A percentile compares a stretch with the other conserved stretches of the same genome.
Evolutionary conservation across 192 early-diverging fungal genomes (phyloP).

Genomic region (Entomortierella beljakovae): DNA sequence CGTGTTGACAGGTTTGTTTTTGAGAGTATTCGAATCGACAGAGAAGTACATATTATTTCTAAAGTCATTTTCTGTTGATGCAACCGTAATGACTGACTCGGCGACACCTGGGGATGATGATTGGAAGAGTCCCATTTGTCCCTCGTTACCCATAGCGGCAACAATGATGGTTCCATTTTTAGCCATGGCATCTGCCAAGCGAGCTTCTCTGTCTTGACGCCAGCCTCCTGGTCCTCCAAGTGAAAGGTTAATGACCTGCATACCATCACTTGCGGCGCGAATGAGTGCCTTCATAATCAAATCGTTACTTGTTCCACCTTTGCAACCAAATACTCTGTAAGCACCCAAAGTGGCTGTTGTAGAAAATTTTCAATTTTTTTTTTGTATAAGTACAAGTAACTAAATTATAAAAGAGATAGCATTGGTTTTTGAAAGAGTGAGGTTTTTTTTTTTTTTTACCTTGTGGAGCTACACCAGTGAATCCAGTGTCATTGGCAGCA

Average conservation of each 20-base stretch:
- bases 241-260: slow-evolving; percentile 89
- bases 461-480: slow-evolving; percentile 86
- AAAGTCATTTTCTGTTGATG: slow-evolving; percentile 60
- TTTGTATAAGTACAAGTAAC: background rate
- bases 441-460: slow-evolving; percentile 50
- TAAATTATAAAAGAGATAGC: background rate
- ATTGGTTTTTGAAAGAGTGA: background rate
- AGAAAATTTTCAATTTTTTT: too few relatives aligned
- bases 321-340: slow-evolving; percentile 89
- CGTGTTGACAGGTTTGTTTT: background rate
- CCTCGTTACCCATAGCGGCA: slow-evolving; percentile 75
- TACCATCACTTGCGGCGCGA: slow-evolving; percentile 72
- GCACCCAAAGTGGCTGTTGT: slow-evolving; percentile 70
- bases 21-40: slow-evolving; percentile 12
- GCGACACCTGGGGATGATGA: slow-evolving; percentile 70
- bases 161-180: slow-evolving; percentile 62
- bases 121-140: slow-evolving; percentile 71
- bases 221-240: slow-evolving; percentile 76
- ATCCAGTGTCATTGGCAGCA: slow-evolving; percentile 71
- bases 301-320: slow-evolving; percentile 72
- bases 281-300: slow-evolving; percentile 83
- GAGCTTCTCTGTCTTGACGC: slow-evolving; percentile 69
- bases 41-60: slow-evolving; percentile 48
- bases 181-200: slow-evolving; percentile 66
- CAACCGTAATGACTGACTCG: slow-evolving; percentile 66